These are phyloP conservation scores for Talaromyces sp. DNA, from an alignment of 2,329 filamentous ascomycete genomes.

Conservation along the genomic window DNA sequence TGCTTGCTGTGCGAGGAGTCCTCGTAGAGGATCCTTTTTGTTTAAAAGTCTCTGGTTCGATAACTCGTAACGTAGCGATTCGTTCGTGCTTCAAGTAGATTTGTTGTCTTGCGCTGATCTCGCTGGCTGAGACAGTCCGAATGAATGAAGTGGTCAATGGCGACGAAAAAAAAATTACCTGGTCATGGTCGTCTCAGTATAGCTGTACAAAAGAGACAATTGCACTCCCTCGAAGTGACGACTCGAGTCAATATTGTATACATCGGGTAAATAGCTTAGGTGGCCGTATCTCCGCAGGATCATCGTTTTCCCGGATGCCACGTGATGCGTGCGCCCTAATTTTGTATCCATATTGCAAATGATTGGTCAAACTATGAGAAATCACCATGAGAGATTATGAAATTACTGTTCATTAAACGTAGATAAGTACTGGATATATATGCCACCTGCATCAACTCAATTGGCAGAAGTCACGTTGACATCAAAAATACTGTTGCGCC, in stretches of 20 bases:
- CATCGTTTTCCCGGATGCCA: slow-evolving; percentile 11
- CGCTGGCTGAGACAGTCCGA: background rate
- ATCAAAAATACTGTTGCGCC: slow-evolving; percentile 78
- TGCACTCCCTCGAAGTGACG: background rate
- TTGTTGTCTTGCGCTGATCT: background rate
- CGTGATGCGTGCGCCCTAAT: slow-evolving; percentile 1
- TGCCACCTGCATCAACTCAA: background rate
- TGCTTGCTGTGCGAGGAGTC: background rate
- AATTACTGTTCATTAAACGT: no score
- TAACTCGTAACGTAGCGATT: no score
- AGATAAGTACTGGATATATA: background rate
- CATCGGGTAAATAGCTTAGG: slow-evolving; percentile 14
- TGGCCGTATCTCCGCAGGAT: slow-evolving; percentile 18
- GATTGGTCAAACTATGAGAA: background rate
- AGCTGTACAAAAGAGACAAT: background rate
- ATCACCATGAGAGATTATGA: background rate
- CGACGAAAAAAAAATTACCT: background rate
- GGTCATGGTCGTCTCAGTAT: background rate
- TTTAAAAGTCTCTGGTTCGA: background rate
- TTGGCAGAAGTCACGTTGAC: slow-evolving; percentile 22
- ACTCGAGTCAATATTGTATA: background rate
- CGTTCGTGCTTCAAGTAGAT: background rate
- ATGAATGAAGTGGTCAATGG: background rate
- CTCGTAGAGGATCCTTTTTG: background rate
- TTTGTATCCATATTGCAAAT: background rate